Conservation (phyloP, 2,329 filamentous ascomycete species). For the Amauroascus verrucosus region DNA sequence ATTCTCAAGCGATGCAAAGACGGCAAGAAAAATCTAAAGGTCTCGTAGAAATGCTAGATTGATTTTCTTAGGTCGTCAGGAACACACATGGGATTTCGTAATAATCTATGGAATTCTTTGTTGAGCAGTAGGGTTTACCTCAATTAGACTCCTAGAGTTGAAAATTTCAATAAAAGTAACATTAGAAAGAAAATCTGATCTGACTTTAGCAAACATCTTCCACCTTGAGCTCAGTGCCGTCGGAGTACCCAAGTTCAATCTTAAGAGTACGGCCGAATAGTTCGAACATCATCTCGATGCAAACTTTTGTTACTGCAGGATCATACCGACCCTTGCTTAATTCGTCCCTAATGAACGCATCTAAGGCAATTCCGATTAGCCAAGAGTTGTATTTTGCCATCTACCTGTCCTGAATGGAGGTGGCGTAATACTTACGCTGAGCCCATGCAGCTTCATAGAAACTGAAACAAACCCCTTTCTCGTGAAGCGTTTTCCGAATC, state of each 20-base stretch:
- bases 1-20: no score
- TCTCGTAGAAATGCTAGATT: neutral
- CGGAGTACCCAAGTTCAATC: slow-evolving; percentile 62
- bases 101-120: neutral
- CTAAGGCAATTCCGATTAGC: slow-evolving; percentile 24
- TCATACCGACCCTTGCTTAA: slow-evolving; percentile 90
- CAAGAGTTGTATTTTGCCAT: neutral
- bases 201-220: slow-evolving; percentile 59
- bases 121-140: no score
- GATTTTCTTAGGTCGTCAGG: neutral
- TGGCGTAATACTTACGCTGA: slow-evolving; percentile 49
- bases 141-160: no score
- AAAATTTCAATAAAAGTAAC: no score
- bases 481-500: slow-evolving; percentile 71
- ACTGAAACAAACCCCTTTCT: slow-evolving; percentile 61
- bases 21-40: no score
- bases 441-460: slow-evolving; percentile 91
- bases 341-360: slow-evolving; percentile 90
- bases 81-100: neutral
- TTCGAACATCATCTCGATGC: slow-evolving; percentile 83
- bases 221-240: slow-evolving; percentile 50
- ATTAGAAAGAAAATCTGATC: neutral
- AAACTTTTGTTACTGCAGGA: slow-evolving; percentile 72
- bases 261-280: slow-evolving; percentile 69
- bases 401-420: neutral